phyloP scores from a whole-genome alignment of 2,329 filamentous ascomycete species.

The Fusarium luffae region DNA sequence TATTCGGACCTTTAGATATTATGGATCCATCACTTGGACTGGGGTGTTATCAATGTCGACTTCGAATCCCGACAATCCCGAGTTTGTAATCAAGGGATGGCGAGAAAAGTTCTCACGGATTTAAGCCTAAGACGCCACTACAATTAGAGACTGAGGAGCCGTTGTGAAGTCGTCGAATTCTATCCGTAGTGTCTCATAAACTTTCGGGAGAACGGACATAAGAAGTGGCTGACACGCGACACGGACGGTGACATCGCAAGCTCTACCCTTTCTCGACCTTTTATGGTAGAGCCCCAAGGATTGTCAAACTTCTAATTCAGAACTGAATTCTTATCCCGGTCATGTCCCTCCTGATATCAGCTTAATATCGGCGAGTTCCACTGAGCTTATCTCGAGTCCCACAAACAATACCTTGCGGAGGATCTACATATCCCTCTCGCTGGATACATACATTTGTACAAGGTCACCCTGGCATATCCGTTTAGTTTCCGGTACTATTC shows the following conservation, averaged over 20 bases:
- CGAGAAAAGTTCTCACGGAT: background rate
- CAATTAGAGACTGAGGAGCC: background rate
- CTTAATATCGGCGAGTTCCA: conserved; percentile 7
- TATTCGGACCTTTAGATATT: conserved; percentile 28
- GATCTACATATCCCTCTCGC: conserved; percentile 3
- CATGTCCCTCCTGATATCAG: background rate
- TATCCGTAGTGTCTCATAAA: background rate
- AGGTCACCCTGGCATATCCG: too few species aligned
- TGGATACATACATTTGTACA: conserved; percentile 46
- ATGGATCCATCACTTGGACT: background rate
- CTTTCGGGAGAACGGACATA: conserved; percentile 1
- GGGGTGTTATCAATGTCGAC: background rate
- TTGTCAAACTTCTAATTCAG: background rate
- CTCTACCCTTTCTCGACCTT: background rate
- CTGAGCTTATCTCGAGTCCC: conserved; percentile 24
- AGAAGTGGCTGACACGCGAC: conserved; percentile 4
- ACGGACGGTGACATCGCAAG: background rate
- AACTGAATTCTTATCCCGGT: background rate
- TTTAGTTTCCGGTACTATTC: background rate
- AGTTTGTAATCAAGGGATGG: conserved; percentile 5
- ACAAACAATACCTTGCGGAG: conserved; percentile 5
- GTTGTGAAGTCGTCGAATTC: conserved; percentile 2
- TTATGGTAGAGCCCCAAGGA: background rate
- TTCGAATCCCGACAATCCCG: background rate
- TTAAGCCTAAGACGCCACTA: background rate